phyloP scores from a whole-genome alignment of 2,329 filamentous ascomycete species.

The Lizonia empirigonia region DNA sequence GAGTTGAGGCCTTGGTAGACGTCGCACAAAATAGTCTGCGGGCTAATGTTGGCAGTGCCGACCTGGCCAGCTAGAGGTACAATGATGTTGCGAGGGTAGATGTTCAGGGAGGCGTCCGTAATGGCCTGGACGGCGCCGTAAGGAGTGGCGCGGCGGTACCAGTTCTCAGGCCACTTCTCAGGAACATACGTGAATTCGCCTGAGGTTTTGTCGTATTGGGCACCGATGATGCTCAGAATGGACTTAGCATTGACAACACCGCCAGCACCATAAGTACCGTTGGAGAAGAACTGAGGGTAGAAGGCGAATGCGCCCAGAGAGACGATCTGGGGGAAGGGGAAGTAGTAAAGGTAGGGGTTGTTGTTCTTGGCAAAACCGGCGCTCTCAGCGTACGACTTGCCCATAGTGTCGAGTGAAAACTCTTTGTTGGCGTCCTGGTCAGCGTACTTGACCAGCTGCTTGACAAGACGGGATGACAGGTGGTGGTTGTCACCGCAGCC shows the following conservation, averaged over 20 bases:
- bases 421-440: constrained; percentile 27
- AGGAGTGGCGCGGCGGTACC: constrained; percentile 55
- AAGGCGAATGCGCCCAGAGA: constrained; percentile 53
- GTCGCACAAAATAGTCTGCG: constrained; percentile 42
- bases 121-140: constrained; percentile 52
- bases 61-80: constrained; percentile 36
- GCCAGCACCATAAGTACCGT: constrained; percentile 45
- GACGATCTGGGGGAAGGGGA: constrained; percentile 52
- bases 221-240: constrained; percentile 56
- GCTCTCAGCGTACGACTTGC: constrained; percentile 37
- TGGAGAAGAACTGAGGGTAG: constrained; percentile 39
- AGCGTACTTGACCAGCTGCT: constrained; percentile 20
- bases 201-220: constrained; percentile 50
- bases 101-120: constrained; percentile 38
- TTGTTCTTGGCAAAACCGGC: constrained; percentile 51
- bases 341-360: constrained; percentile 52
- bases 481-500: constrained; percentile 52
- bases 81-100: constrained; percentile 45
- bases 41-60: constrained; percentile 40
- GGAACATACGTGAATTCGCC: constrained; percentile 55
- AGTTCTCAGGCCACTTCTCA: constrained; percentile 60
- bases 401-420: constrained; percentile 37
- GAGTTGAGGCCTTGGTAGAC: constrained; percentile 46
- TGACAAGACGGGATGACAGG: constrained; percentile 34
- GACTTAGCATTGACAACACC: constrained; percentile 43